Percentiles rank a stretch among this genome's conserved stretches.
These are phyloP conservation scores for Escovopsis sp. DNA, from an alignment of 2,329 filamentous ascomycete species.

Conservation along the genomic window DNA sequence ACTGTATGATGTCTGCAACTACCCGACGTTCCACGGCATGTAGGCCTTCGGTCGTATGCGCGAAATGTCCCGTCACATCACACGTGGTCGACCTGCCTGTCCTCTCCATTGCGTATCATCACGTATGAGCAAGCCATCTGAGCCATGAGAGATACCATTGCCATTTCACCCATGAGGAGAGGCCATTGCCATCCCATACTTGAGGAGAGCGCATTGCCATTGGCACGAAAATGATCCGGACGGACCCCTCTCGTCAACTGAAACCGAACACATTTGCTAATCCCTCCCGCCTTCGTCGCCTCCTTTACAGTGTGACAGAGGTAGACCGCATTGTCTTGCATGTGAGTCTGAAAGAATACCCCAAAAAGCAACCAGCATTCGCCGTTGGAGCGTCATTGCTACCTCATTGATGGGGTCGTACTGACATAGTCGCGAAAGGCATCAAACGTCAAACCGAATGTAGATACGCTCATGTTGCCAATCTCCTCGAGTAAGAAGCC, in stretches of 20 bases:
- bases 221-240: too few species aligned
- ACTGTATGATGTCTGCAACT: background rate
- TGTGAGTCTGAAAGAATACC: constrained; percentile 41
- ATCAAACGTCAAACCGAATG: constrained; percentile 65
- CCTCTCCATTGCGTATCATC: background rate
- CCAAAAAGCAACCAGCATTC: background rate
- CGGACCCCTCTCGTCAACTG: too few species aligned
- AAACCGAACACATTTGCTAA: too few species aligned
- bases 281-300: too few species aligned
- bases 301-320: constrained; percentile 51
- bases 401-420: background rate
- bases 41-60: background rate
- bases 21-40: background rate
- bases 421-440: constrained; percentile 31
- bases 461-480: constrained; percentile 61
- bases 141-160: too few species aligned
- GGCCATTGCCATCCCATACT: too few species aligned
- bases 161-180: too few species aligned
- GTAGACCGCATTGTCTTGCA: constrained; percentile 50
- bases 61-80: background rate
- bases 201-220: too few species aligned
- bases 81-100: background rate
- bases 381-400: background rate
- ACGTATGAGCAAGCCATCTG: too few species aligned
- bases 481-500: constrained; percentile 56